These are phyloP conservation scores for Beauveria sp. DNA, from an alignment of 2,329 filamentous ascomycete species.

Conservation along the genomic window DNA sequence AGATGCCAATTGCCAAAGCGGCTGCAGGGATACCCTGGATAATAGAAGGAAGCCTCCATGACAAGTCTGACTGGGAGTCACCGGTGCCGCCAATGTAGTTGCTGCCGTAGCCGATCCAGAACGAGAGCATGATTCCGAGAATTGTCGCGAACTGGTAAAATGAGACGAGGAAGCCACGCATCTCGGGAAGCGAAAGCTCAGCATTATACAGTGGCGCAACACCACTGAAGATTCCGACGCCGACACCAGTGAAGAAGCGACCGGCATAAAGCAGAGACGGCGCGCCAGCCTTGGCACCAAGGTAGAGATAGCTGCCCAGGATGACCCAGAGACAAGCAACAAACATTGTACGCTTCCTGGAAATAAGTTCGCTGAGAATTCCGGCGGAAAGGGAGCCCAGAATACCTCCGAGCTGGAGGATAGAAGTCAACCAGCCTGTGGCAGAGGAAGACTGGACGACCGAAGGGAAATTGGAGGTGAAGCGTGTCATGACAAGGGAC, in stretches of 20 bases:
- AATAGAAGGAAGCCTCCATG: slow-evolving; percentile 37
- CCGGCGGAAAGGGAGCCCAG: slow-evolving; percentile 40
- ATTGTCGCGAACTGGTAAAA: slow-evolving; percentile 58
- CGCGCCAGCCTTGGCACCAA: slow-evolving; percentile 32
- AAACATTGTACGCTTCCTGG: slow-evolving; percentile 45
- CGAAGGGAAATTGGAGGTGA: slow-evolving; percentile 40
- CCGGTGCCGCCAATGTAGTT: slow-evolving; percentile 41
- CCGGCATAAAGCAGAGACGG: slow-evolving; percentile 38
- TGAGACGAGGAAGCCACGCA: slow-evolving; percentile 58
- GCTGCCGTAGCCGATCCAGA: slow-evolving; percentile 38
- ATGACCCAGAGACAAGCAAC: slow-evolving; percentile 39
- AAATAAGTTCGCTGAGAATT: slow-evolving; percentile 41
- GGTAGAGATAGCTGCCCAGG: slow-evolving; percentile 37
- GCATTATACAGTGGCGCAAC: slow-evolving; percentile 41
- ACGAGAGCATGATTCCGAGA: slow-evolving; percentile 45
- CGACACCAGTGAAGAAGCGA: slow-evolving; percentile 41
- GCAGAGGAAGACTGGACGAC: slow-evolving; percentile 38
- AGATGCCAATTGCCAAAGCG: slow-evolving; percentile 60
- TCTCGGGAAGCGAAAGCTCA: slow-evolving; percentile 52
- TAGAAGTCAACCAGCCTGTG: slow-evolving; percentile 43
- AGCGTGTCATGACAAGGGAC: slow-evolving; percentile 45
- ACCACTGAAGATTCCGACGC: slow-evolving; percentile 39
- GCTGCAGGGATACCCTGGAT: slow-evolving; percentile 35
- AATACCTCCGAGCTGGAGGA: slow-evolving; percentile 44
- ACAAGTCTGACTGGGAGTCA: slow-evolving; percentile 33